Conservation (phyloP, 2,329 filamentous ascomycete genomes). For the Colletotrichum cereale region DNA sequence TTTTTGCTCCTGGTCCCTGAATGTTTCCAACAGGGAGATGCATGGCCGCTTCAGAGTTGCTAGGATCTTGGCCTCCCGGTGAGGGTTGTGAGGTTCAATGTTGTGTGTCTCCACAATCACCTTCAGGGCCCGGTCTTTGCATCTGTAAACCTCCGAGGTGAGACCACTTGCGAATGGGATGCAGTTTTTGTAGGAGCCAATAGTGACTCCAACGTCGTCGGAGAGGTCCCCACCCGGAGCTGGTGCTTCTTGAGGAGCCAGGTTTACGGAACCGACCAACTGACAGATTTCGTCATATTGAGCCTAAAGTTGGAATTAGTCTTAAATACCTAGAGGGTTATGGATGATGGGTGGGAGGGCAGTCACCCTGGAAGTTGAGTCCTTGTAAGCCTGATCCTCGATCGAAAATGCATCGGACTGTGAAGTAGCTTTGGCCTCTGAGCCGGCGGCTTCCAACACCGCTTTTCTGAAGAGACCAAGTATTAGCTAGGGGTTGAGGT, state of each 20-base stretch:
- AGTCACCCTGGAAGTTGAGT: slow-evolving; percentile 35
- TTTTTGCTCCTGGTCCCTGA: slow-evolving; percentile 76
- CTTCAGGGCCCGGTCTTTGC: slow-evolving; percentile 78
- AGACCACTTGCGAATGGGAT: slow-evolving; percentile 73
- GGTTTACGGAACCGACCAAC: slow-evolving; percentile 44
- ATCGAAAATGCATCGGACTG: slow-evolving; percentile 40
- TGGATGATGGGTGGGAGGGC: not conserved
- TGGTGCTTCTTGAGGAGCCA: slow-evolving; percentile 13
- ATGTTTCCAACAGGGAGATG: slow-evolving; percentile 79
- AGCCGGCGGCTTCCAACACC: slow-evolving; percentile 29
- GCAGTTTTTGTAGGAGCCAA: slow-evolving; percentile 68
- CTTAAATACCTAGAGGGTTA: too few relatives aligned
- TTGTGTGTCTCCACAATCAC: slow-evolving; percentile 81
- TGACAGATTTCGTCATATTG: slow-evolving; percentile 58
- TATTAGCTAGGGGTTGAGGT: not conserved
- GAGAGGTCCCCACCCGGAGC: slow-evolving; percentile 7
- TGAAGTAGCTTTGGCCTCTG: slow-evolving; percentile 28
- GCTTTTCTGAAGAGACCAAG: slow-evolving; percentile 20
- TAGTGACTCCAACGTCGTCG: slow-evolving; percentile 55
- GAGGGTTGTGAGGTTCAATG: slow-evolving; percentile 84
- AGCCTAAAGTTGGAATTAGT: slow-evolving; percentile 12
- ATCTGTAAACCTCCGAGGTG: slow-evolving; percentile 86
- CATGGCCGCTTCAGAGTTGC: slow-evolving; percentile 65
- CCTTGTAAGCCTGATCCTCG: slow-evolving; percentile 40
- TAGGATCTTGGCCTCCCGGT: slow-evolving; percentile 83